Evolutionary conservation across 2,329 filamentous ascomycete species (phyloP), one percentile per base, ranked within the genome.

Genomic region (Epichloe sylvatica): DNA sequence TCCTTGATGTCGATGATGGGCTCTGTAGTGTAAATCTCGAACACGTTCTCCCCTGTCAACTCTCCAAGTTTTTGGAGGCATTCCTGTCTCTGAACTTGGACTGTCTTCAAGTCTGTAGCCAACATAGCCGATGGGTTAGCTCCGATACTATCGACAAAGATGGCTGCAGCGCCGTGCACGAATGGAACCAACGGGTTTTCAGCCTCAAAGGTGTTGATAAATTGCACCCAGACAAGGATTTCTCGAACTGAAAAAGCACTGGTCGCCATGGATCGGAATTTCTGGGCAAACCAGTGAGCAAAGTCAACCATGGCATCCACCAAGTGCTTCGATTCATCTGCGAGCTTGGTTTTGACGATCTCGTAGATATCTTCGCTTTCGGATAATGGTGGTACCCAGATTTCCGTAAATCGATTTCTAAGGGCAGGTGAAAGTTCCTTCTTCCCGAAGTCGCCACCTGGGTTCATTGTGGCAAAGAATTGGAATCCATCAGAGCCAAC

Each of bases 381-480:
- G 1, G 88, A 89, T 51, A 97, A 70, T 1, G 90, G 78, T 1
- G 92, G 89, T 0, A 97, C 92, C 92, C 92, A 98, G 8, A 99
- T 96, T 66, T 99, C 92, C 0, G 92, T 99, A 64, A 99, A 95
- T 52, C 92, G 86, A 63, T 99, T 98, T 43, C 92, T 79, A 52
- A 99, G 71, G 13, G 92, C 94, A 3, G 92, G 92, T 1, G 92
- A 98, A 12, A 99, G 76, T 64, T 99, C 92, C 57, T 91, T 88
- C 70, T 99, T 99, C 55, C 92, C 92, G 64, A 97, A 98, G 62
- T 99, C 92, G 43, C 94, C 92, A 46, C 94, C 94, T 8, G 92
- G 92, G 57, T 99, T 99, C 92, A 99, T 99, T 0, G 92, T 98
- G 3, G 92, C 91, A 52, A 98, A 79, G 66, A 98, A 96, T 60